Evolutionary conservation across 2,329 filamentous ascomycete genomes (phyloP), one percentile per base, ranked within the genome.

Genomic region (Geoglossum cookeanum): DNA sequence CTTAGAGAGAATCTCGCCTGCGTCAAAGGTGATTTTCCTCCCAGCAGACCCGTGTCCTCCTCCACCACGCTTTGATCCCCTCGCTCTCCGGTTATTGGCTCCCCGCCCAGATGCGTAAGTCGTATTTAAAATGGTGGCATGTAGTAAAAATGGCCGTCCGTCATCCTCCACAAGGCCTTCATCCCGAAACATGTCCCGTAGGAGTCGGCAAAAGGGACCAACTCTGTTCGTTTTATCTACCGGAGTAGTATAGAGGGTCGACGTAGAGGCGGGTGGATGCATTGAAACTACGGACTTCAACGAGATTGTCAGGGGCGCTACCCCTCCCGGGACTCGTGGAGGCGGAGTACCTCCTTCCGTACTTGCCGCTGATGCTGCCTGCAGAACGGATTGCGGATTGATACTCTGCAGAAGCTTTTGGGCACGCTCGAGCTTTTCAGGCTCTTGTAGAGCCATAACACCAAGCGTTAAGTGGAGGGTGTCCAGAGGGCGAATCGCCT

Each of bases 381-480:
- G 61, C 52, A 74, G 62, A 44, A 76, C 59, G 1, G 59, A 58
- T 9, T 56, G 58, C 2, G 79, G 60, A 62, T 80, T 71, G 0
- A 80, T 63, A 0, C 65, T 66, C 9, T 70, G 59, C 0, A 81
- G 66, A 13, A 75, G 68, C 0, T 63, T 48, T 29, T 73, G 62
- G 0, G 78, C 80, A 33, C 69, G 67, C 0, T 74, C 63, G 1
- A 83, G 60, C 0, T 70, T 68, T 51, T 76, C 73, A 2, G 73
- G 68, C 1, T 71, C 74, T 2, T 74, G 69, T 8, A 95, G 76
- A 61, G 78, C 84, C 85, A 96, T 90, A 1, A 94, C 85, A 0
- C 89, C 90, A 0, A 96, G 74, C 0, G 90, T 96, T 2, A 94
- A 72, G 69, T 97, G 91, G 53, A 96, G 69, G 0, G 88, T 89